Base-by-base conservation (phyloP, 2,329 filamentous ascomycete species). In the Talaromyces pinophilus region DNA sequence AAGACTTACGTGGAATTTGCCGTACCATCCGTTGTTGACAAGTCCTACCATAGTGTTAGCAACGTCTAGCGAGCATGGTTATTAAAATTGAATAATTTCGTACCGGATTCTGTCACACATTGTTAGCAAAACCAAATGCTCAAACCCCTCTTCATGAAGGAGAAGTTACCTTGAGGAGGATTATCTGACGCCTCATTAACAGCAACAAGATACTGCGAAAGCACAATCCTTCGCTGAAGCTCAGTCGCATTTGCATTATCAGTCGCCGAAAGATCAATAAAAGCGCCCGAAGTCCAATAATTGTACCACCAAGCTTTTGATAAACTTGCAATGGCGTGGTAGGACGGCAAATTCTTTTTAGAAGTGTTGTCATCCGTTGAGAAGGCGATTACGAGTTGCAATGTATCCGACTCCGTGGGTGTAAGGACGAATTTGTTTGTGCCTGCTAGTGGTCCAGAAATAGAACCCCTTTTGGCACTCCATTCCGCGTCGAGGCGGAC, bases 131-230 rank as follows among this genome's bases (percentile, higher is more conserved):
- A 8, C 10, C 30, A 33, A 33, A 33, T 8, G 10, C 6, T 33
- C 30, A 8, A 33, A 5, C 30, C 8, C 25, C 46, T 22, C 46
- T 6, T 83, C 83, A 67, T 73, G 10, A 25, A 15, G 25, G 48
- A 11, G 19, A 6, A n/a, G 6, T 4, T 17, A 67, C 76, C 82
- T 72, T 86, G 84, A 0, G 83, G 78, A 0, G 82, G 81, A 66
- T 81, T 79, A 52, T 76, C 75, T 0, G 83, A 83, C 25, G 83
- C 84, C 6, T 80, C 82, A 70, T 86, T 86, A 7, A 86, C 80
- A 3, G 82, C 82, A 1, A 83, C 76, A 2, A 86, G 78, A 68
- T 86, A 86, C 69, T 85, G 83, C 0, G 84, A 85, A 22, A 84
- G 75, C 62, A 87, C 80, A 10, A 82, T 82, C 46, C 83, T 81